phyloP scores from a whole-genome alignment of 1,284 basidiomycete genomes.

The Cryptococcus hybrid region DNA sequence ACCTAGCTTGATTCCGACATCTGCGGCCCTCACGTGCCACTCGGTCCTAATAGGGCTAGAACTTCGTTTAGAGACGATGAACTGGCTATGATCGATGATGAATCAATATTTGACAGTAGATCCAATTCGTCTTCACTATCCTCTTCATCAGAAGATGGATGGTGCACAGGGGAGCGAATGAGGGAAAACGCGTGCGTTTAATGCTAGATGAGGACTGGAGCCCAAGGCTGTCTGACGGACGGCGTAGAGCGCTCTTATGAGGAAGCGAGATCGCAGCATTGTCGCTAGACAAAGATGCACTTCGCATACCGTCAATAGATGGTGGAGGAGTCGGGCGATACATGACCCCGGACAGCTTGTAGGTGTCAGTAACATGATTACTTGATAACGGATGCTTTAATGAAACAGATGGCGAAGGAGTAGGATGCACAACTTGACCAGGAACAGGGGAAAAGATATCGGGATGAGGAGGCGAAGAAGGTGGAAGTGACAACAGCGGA shows the following conservation, averaged over 20 bases:
- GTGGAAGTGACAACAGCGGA: conserved; percentile 7
- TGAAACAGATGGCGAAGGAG: conserved; percentile 17
- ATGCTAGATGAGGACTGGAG: conserved; percentile 3
- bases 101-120: background rate
- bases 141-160: conserved; percentile 8
- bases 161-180: conserved; percentile 13
- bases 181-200: conserved; percentile 19
- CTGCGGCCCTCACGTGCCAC: conserved; percentile 21
- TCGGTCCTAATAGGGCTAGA: conserved; percentile 16
- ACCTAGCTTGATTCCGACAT: conserved; percentile 22
- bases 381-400: conserved; percentile 1
- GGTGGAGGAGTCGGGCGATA: conserved; percentile 16
- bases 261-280: conserved; percentile 3
- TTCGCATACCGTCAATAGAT: conserved; percentile 9
- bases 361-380: conserved; percentile 5
- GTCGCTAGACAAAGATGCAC: conserved; percentile 14
- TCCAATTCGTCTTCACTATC: conserved; percentile 9
- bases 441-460: background rate
- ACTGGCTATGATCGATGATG: conserved; percentile 2
- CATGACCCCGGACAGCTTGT: background rate
- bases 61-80: background rate
- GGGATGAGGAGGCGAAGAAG: conserved; percentile 12
- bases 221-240: conserved; percentile 8
- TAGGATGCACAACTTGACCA: conserved; percentile 7
- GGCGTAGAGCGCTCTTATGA: conserved; percentile 13